Percentiles rank a stretch among this genome's conserved stretches.
Evolutionary conservation across 768 basidiomycete species (phyloP).

Genomic region (Calocera cornea): DNA sequence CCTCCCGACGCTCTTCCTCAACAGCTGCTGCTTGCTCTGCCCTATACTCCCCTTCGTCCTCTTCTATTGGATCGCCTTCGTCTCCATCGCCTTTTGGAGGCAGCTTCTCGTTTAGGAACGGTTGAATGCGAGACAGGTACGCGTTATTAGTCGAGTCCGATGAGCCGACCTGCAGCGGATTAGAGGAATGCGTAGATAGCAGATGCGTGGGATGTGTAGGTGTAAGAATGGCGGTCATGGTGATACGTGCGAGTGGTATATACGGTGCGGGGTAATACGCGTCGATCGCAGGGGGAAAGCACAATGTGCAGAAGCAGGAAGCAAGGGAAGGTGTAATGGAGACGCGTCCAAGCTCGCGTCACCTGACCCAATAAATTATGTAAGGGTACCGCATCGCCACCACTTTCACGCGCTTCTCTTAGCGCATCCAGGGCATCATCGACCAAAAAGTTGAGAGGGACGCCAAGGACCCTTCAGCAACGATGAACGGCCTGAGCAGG

Average conservation of each 20-base stretch:
- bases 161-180: slow-evolving; percentile 54
- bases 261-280: background rate
- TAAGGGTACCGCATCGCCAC: background rate
- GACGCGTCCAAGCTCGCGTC: background rate
- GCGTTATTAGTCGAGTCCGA: slow-evolving; percentile 41
- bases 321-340: background rate
- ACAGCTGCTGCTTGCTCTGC: background rate
- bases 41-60: slow-evolving; percentile 27
- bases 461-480: background rate
- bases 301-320: slow-evolving; percentile 1
- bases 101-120: slow-evolving; percentile 36
- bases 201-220: slow-evolving; percentile 1
- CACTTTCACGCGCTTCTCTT: background rate
- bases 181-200: slow-evolving; percentile 60
- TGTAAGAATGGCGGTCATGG: background rate
- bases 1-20: background rate
- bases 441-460: slow-evolving; percentile 1
- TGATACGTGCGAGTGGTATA: slow-evolving; percentile 1
- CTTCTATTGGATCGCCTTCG: slow-evolving; percentile 15
- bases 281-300: background rate
- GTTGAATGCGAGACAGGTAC: slow-evolving; percentile 35
- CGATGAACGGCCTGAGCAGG: background rate
- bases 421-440: background rate
- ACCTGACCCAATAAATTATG: background rate
- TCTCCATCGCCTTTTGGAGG: slow-evolving; percentile 21